These are phyloP conservation scores for Penicillium samsonianum DNA, from an alignment of 495 filamentous ascomycete genomes.

Conservation along the genomic window DNA sequence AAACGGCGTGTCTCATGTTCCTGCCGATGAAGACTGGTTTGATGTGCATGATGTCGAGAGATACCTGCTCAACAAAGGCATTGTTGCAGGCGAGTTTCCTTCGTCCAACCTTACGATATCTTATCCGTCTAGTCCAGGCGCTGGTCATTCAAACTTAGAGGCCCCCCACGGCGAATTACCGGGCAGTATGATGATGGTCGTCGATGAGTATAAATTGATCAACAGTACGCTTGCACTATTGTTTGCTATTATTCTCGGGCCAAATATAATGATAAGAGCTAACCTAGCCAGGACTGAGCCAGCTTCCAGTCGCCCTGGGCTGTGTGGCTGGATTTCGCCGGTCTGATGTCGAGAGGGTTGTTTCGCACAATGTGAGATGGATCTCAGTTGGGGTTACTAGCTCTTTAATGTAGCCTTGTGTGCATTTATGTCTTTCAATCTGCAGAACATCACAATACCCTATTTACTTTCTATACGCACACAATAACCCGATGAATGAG, in stretches of 20 bases:
- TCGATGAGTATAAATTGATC: slow-evolving; percentile 3
- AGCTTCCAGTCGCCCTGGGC: slow-evolving; percentile 18
- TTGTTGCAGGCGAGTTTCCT: slow-evolving; percentile 2
- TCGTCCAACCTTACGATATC: not conserved
- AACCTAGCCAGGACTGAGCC: slow-evolving; percentile 16
- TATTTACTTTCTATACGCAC: not conserved
- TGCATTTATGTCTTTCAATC: not conserved
- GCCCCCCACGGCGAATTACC: not conserved
- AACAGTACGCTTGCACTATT: not conserved
- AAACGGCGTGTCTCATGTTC: slow-evolving; percentile 19
- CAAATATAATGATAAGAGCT: not conserved
- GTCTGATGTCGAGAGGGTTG: slow-evolving; percentile 21
- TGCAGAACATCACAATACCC: not conserved
- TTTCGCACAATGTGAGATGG: slow-evolving; percentile 15
- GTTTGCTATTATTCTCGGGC: not conserved
- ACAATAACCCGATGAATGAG: not conserved
- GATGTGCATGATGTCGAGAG: slow-evolving; percentile 27
- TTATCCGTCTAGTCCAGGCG: not conserved
- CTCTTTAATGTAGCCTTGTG: not conserved
- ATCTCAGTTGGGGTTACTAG: not conserved
- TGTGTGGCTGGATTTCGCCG: slow-evolving; percentile 28
- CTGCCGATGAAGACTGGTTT: slow-evolving; percentile 25
- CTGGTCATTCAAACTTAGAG: not conserved
- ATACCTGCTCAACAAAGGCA: slow-evolving; percentile 13
- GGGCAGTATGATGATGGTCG: slow-evolving; percentile 1